Percentiles rank a stretch among this genome's conserved stretches.
phyloP scores from a whole-genome alignment of 495 filamentous ascomycete species.

The Neurospora tetraspora region DNA sequence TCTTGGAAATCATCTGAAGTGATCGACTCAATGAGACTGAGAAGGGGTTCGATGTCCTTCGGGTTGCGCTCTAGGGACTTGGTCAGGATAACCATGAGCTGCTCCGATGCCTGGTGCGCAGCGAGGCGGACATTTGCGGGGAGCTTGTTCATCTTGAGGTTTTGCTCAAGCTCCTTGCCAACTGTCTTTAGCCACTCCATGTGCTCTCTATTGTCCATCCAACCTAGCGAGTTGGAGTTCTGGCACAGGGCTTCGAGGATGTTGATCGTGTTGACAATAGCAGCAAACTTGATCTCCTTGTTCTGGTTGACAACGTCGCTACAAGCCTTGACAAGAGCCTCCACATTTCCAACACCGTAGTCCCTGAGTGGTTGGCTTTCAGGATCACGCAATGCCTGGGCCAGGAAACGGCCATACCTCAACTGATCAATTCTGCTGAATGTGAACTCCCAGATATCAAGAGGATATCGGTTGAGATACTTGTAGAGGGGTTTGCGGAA shows the following conservation, averaged over 20 bases:
- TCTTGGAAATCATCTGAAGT: slow-evolving; percentile 73
- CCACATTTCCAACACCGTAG: slow-evolving; percentile 61
- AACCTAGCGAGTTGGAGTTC: slow-evolving; percentile 47
- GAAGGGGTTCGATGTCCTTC: slow-evolving; percentile 80
- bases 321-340: slow-evolving; percentile 55
- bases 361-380: slow-evolving; percentile 66
- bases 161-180: slow-evolving; percentile 65
- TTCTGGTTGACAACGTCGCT: slow-evolving; percentile 47
- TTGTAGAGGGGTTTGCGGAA: slow-evolving; percentile 89
- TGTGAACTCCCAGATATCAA: slow-evolving; percentile 76
- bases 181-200: slow-evolving; percentile 60
- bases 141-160: slow-evolving; percentile 57
- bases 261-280: slow-evolving; percentile 81
- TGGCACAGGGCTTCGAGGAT: slow-evolving; percentile 65
- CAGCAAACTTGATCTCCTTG: slow-evolving; percentile 54
- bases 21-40: slow-evolving; percentile 70
- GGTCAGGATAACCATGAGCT: slow-evolving; percentile 78
- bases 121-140: slow-evolving; percentile 67
- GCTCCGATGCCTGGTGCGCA: slow-evolving; percentile 78
- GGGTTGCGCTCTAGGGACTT: slow-evolving; percentile 63
- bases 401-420: slow-evolving; percentile 86
- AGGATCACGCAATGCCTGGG: slow-evolving; percentile 73
- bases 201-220: slow-evolving; percentile 69
- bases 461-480: slow-evolving; percentile 86
- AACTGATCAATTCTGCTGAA: slow-evolving; percentile 64